Conservation (phyloP, 768 basidiomycete species). For the Mycena vulgaris region DNA sequence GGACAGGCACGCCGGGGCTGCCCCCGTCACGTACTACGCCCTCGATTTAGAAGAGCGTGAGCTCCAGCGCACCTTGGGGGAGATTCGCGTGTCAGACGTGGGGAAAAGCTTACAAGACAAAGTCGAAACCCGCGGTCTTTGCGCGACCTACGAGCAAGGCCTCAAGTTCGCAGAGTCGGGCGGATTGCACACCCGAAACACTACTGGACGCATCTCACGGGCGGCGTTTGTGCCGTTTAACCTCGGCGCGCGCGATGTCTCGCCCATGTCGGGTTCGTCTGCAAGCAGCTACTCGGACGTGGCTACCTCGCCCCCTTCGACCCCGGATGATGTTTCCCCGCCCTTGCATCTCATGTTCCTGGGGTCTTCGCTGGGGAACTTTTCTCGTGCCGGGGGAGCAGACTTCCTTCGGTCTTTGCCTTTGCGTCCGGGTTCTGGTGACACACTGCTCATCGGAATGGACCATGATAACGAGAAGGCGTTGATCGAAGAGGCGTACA, state of each 20-base stretch:
- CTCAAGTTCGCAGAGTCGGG: conserved; percentile 83
- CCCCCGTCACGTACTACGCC: conserved; percentile 88
- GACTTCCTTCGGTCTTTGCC: conserved; percentile 86
- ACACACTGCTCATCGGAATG: conserved; percentile 92
- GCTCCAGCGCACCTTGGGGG: conserved; percentile 82
- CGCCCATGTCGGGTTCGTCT: conserved; percentile 57
- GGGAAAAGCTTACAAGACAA: conserved; percentile 77
- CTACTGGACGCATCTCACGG: conserved; percentile 31
- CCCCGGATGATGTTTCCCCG: conserved; percentile 59
- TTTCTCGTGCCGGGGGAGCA: conserved; percentile 76
- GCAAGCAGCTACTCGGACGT: conserved; percentile 40
- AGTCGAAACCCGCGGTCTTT: conserved; percentile 86
- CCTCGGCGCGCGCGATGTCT: conserved; percentile 47
- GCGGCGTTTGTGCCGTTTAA: conserved; percentile 27
- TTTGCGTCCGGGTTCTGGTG: conserved; percentile 78
- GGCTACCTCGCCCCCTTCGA: conserved; percentile 57
- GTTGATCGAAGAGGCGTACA: conserved; percentile 89
- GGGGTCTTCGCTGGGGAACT: conserved; percentile 95
- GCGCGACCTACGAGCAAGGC: conserved; percentile 93
- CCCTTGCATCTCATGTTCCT: conserved; percentile 92
- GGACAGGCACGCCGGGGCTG: conserved; percentile 41
- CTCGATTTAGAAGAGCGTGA: conserved; percentile 94
- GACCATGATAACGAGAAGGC: conserved; percentile 84
- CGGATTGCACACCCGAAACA: conserved; percentile 58
- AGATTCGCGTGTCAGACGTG: conserved; percentile 75